Base-by-base conservation (phyloP, 179 eudicot species). In the Silene vulgaris region DNA sequence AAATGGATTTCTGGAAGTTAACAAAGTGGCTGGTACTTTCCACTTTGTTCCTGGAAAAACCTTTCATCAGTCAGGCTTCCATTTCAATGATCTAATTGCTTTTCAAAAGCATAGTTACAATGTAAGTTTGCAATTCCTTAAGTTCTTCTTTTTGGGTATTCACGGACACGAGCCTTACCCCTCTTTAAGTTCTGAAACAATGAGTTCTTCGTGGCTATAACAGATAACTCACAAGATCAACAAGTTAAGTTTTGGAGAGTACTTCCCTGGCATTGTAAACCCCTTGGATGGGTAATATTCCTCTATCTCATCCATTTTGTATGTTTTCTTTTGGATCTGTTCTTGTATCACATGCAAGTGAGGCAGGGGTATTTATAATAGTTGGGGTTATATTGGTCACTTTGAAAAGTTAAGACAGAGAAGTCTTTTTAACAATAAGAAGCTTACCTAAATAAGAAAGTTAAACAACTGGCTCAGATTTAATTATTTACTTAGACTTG, bases 21-120 rank as follows among this genome's bases (percentile, higher is more conserved):
- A 89, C 74, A 94, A 88, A 84, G 98, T 94, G 75, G 98, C 97
- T 62, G 98, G 98, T 30, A 90, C 87, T 80, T 90, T 94, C 62
- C 95, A 94, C 80, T 92, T 94, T 87, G 87, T 90, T 78, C 85
- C 89, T 66, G 97, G 97, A 40, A 92, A 92, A 84, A 88, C 91
- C 84, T 87, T 94, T 85, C 96, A 85, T 76, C 87, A 88, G 65
- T 84, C 94, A 68, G 88, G 85, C 62, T 74, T 86, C 75, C 79
- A 69, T 70, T 37, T 79, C 72, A 77, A 77, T 45, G 92, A 90
- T 79, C 74, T 92, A 75, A 73, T 89, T 75, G 79, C 83, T 8
- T 21, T 92, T 74, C 89, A 87, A 76, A 80, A 73, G 40, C 86
- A 86, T 67, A 79, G 75, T 78, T 87, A 89, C 78, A 92, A 94